These are phyloP conservation scores for Metschnikowia santaceciliae DNA, from an alignment of 805 yeast species.

Conservation along the genomic window DNA sequence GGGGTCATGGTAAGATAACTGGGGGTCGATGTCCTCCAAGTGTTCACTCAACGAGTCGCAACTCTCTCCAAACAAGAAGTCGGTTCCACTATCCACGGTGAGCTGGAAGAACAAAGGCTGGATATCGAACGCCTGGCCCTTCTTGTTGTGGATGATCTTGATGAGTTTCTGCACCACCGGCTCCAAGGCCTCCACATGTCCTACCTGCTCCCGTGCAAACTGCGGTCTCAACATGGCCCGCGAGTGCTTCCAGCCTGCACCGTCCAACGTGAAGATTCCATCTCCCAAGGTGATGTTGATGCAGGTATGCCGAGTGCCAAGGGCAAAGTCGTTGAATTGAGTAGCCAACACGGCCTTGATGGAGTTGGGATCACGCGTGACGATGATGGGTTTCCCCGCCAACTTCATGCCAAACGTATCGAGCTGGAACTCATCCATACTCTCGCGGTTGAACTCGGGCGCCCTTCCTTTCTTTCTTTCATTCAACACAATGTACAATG, in stretches of 20 bases:
- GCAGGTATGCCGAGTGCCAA: constrained; percentile 22
- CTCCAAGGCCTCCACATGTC: constrained; percentile 24
- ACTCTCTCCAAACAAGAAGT: constrained; percentile 17
- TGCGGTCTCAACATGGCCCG: constrained; percentile 28
- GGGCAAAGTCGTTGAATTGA: constrained; percentile 23
- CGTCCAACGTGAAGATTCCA: constrained; percentile 27
- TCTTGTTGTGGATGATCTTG: constrained; percentile 13
- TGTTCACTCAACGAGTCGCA: constrained; percentile 15
- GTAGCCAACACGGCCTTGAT: constrained; percentile 28
- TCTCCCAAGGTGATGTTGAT: constrained; percentile 23
- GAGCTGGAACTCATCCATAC: constrained; percentile 4
- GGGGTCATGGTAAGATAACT: neutral
- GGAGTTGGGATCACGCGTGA: constrained; percentile 22
- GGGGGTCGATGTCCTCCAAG: constrained; percentile 1
- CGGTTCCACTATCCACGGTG: constrained; percentile 18
- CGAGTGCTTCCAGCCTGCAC: constrained; percentile 27
- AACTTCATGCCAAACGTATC: constrained; percentile 7
- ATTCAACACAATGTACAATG: constrained; percentile 5
- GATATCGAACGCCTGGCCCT: constrained; percentile 11
- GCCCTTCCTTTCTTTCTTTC: constrained; percentile 8
- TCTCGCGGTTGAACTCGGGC: constrained; percentile 9
- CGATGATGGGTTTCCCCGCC: constrained; percentile 9
- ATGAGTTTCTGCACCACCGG: constrained; percentile 20
- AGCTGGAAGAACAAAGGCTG: constrained; percentile 17
- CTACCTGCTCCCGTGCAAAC: constrained; percentile 26